A percentile compares a stretch with the other conserved stretches of the same genome.
Evolutionary conservation across 2,329 filamentous ascomycete genomes (phyloP).

Genomic region (Aspergillus pseudonomiae): DNA sequence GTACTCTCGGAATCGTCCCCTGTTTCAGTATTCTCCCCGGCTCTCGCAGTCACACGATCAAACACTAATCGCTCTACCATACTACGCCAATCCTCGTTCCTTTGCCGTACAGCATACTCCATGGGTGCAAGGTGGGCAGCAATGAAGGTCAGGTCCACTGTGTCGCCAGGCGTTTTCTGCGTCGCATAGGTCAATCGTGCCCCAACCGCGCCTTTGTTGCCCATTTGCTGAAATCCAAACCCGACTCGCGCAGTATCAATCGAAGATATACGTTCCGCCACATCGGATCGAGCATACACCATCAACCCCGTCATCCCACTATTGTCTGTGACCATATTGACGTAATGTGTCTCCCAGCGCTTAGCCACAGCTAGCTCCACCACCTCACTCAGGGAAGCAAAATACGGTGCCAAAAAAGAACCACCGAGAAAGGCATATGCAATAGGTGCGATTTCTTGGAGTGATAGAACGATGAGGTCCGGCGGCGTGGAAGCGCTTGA

Average conservation of each 20-base stretch:
- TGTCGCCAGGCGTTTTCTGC: conserved; percentile 42
- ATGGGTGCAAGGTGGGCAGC: conserved; percentile 86
- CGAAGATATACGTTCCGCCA: conserved; percentile 61
- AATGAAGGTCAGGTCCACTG: conserved; percentile 78
- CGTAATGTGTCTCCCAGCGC: conserved; percentile 59
- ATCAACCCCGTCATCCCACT: conserved; percentile 89
- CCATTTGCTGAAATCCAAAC: conserved; percentile 84
- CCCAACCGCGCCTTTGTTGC: conserved; percentile 91
- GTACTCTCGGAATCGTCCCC: conserved; percentile 32
- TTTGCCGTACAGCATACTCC: conserved; percentile 73
- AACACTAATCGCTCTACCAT: conserved; percentile 84
- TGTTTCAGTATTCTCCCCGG: conserved; percentile 38
- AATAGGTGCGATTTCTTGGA: conserved; percentile 90
- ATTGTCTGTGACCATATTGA: conserved; percentile 70
- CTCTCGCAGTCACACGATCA: conserved; percentile 31
- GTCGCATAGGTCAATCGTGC: conserved; percentile 66
- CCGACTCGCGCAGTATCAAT: conserved; percentile 82
- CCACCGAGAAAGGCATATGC: conserved; percentile 83
- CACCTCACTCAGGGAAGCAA: conserved; percentile 70
- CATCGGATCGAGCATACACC: conserved; percentile 71
- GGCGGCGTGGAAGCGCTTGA: conserved; percentile 61
- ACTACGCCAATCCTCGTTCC: conserved; percentile 86
- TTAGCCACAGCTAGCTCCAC: conserved; percentile 68
- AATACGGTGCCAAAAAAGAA: conserved; percentile 75
- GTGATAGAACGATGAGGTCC: conserved; percentile 66